These are phyloP conservation scores for Fremontodendron californicum DNA, from an alignment of 345 rosid species.

Conservation along the genomic window DNA sequence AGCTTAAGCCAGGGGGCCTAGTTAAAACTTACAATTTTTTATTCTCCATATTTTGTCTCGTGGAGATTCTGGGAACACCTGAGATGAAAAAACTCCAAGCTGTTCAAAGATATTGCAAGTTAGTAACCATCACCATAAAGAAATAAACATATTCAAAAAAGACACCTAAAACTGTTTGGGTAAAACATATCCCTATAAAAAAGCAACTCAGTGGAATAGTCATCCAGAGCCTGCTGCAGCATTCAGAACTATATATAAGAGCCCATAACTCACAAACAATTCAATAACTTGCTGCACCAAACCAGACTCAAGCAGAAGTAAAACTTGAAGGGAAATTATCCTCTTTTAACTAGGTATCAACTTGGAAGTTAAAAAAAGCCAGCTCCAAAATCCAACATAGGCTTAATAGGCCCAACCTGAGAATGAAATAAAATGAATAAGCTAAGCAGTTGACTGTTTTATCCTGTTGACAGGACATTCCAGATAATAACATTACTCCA, in stretches of 20 bases:
- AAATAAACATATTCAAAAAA: background rate
- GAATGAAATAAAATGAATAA: background rate
- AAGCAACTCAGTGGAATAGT: background rate
- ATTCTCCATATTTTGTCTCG: conserved; percentile 67
- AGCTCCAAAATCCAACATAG: background rate
- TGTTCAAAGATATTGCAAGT: conserved; percentile 32
- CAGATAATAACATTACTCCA: background rate
- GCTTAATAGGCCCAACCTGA: background rate
- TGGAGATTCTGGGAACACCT: conserved; percentile 87
- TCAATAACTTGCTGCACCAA: background rate
- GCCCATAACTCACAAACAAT: background rate
- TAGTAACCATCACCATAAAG: background rate
- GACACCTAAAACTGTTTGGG: background rate
- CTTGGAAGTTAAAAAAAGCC: background rate
- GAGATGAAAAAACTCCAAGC: conserved; percentile 97
- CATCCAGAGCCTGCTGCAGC: background rate
- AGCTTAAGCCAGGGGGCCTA: conserved; percentile 15
- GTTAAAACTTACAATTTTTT: conserved; percentile 53
- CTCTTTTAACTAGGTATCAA: background rate
- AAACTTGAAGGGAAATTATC: background rate
- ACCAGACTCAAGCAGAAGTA: background rate
- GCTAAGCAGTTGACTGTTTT: background rate
- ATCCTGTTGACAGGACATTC: background rate
- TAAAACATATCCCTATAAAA: background rate
- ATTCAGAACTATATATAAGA: background rate